Evolutionary conservation across 768 basidiomycete genomes (phyloP).

Genomic region (Naganishia antarctica): DNA sequence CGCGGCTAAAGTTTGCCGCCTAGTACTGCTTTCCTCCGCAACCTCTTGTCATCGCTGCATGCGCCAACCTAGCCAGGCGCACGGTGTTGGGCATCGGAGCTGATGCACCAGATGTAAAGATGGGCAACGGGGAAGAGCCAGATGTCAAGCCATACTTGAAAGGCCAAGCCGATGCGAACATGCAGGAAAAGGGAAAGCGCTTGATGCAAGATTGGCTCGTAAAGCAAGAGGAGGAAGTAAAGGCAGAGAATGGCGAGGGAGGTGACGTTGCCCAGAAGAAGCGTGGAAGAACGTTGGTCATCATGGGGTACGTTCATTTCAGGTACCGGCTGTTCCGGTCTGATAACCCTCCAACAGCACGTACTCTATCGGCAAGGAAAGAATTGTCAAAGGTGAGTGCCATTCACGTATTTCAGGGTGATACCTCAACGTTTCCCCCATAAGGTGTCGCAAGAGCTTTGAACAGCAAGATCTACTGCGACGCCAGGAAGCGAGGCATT

Average conservation of each 20-base stretch:
- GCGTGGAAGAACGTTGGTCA: slow-evolving; percentile 44
- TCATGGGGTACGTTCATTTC: slow-evolving; percentile 39
- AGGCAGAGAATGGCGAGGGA: slow-evolving; percentile 36
- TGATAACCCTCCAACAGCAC: slow-evolving; percentile 55
- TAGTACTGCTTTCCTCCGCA: slow-evolving; percentile 88
- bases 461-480: slow-evolving; percentile 79
- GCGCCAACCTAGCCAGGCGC: slow-evolving; percentile 70
- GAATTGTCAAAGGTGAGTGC: slow-evolving; percentile 82
- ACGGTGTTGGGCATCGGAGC: slow-evolving; percentile 51
- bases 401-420: neutral
- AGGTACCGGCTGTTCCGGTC: slow-evolving; percentile 11
- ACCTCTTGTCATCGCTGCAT: slow-evolving; percentile 86
- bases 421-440: neutral
- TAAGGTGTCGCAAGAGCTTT: slow-evolving; percentile 81
- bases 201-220: slow-evolving; percentile 50
- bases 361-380: slow-evolving; percentile 95
- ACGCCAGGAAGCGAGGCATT: slow-evolving; percentile 73
- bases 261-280: slow-evolving; percentile 28
- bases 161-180: slow-evolving; percentile 47
- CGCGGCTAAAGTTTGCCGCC: neutral
- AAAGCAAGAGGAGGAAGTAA: slow-evolving; percentile 41
- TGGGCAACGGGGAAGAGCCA: slow-evolving; percentile 29
- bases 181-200: slow-evolving; percentile 38
- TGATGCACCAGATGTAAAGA: slow-evolving; percentile 21
- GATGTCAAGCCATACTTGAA: slow-evolving; percentile 39